Base-by-base conservation (phyloP, 2,329 filamentous ascomycete species). In the Didymella glomerata region DNA sequence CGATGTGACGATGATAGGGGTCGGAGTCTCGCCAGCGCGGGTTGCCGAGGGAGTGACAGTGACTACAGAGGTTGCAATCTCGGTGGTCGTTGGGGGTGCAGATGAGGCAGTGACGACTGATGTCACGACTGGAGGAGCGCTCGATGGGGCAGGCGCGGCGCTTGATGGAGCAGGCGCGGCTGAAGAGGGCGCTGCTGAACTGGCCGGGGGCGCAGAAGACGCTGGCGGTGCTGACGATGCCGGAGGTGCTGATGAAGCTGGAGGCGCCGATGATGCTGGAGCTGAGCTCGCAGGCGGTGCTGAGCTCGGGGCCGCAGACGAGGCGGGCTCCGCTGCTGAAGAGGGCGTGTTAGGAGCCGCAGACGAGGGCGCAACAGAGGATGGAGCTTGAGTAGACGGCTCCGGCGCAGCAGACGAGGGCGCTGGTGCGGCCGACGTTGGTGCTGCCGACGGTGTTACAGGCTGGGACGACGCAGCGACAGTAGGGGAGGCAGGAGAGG, bases 31-130 rank as follows among this genome's bases (percentile, higher is more conserved):
- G 27, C 69, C 69, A 5, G 60, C 30, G 22, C 46, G 41, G 8
- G 69, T 55, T 9, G 67, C 46, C 14, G 65, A 50, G 3, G 66
- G 68, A 5, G 71, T 74, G 48, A 73, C 48, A 28, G 68, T 51
- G 14, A 68, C 64, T 27, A 73, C 27, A 2, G 68, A 64, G 6
- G 67, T 69, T 27, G 52, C 54, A 10, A 69, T 47, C n/a, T 62
- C 61, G 13, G 65, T 63, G 1, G 62, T 64, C 9, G 66, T 62
- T 0, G 71, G 68, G 5, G 67, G 50, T 8, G 58, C 60, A 41
- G 71, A 68, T 10, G 72, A 48, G 1, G 70, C 69, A 16, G 70
- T 74, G 54, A 72, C 34, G 51, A 64, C 54, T 13, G 60, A 64
- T 0, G 68, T 59, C 14, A 20, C 38, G 11, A 41, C 38, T 22